Percentiles rank a stretch among this genome's conserved stretches.
Conservation (phyloP, 2,329 filamentous ascomycete species). For the Fusarium nurragi region DNA sequence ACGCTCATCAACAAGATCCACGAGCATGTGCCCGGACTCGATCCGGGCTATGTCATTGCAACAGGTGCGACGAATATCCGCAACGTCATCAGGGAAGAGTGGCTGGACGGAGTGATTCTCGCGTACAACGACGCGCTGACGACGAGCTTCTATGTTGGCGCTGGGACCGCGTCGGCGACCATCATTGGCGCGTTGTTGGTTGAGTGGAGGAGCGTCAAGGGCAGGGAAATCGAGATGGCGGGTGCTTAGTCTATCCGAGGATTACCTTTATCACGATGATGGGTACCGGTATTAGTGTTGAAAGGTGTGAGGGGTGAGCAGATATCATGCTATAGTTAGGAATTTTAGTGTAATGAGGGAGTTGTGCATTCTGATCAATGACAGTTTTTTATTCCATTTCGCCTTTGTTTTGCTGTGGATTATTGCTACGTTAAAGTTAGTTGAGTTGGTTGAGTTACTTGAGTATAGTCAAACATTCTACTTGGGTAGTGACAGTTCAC, state of each 20-base stretch:
- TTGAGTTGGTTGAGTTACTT: no score
- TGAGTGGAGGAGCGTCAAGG: constrained; percentile 67
- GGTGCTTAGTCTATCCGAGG: constrained; percentile 28
- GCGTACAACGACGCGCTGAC: constrained; percentile 59
- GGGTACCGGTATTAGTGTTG: not conserved
- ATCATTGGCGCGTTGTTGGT: constrained; percentile 55
- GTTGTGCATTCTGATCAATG: no score
- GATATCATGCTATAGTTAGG: not conserved
- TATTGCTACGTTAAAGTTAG: no score
- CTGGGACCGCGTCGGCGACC: constrained; percentile 56
- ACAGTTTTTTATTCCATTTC: no score
- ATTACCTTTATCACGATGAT: not conserved
- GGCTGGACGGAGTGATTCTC: constrained; percentile 48
- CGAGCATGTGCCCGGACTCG: constrained; percentile 48
- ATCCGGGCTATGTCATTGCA: constrained; percentile 46
- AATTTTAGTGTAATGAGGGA: no score
- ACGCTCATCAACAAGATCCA: constrained; percentile 53
- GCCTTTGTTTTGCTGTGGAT: no score
- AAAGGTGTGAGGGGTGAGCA: not conserved
- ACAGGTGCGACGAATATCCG: constrained; percentile 53
- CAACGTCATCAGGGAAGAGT: constrained; percentile 41
- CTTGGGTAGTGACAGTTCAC: no score
- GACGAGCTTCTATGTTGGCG: constrained; percentile 54
- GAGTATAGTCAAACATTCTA: no score
- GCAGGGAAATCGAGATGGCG: constrained; percentile 56